These are phyloP conservation scores for Lactarius hatsudake DNA, from an alignment of 768 basidiomycete genomes.

Conservation along the genomic window DNA sequence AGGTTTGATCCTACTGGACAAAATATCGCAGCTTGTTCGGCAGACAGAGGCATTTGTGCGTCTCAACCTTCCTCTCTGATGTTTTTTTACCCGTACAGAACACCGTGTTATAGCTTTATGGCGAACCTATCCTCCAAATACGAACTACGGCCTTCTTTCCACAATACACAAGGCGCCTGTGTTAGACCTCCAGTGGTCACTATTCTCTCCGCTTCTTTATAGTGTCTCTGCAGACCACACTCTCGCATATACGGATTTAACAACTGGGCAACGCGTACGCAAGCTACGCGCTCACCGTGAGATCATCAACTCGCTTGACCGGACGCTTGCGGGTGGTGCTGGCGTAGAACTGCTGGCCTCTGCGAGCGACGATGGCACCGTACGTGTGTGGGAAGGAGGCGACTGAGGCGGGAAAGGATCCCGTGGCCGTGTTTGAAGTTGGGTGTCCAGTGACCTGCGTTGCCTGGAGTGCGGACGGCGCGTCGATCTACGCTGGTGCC, in stretches of 20 bases:
- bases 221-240: conserved; percentile 90
- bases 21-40: conserved; percentile 88
- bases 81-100: conserved; percentile 1
- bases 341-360: conserved; percentile 85
- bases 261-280: conserved; percentile 76
- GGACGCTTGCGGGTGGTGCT: conserved; percentile 79
- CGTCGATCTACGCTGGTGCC: conserved; percentile 85
- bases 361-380: conserved; percentile 89
- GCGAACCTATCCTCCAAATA: conserved; percentile 89
- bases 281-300: conserved; percentile 88
- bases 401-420: conserved; percentile 68
- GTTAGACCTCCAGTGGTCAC: conserved; percentile 88
- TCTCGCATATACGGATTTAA: conserved; percentile 70
- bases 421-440: conserved; percentile 77
- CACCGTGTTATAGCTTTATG: conserved; percentile 59
- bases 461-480: conserved; percentile 89
- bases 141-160: conserved; percentile 85
- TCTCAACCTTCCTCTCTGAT: conserved; percentile 28
- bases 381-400: conserved; percentile 88
- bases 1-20: conserved; percentile 93
- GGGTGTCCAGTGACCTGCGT: conserved; percentile 92
- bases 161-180: conserved; percentile 88
- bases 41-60: conserved; percentile 88
- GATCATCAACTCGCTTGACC: conserved; percentile 86
- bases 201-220: conserved; percentile 69